Evolutionary conservation across 306 rosid species (phyloP), one percentile per base, ranked within the genome.

Genomic region (Casuarina glauca): DNA sequence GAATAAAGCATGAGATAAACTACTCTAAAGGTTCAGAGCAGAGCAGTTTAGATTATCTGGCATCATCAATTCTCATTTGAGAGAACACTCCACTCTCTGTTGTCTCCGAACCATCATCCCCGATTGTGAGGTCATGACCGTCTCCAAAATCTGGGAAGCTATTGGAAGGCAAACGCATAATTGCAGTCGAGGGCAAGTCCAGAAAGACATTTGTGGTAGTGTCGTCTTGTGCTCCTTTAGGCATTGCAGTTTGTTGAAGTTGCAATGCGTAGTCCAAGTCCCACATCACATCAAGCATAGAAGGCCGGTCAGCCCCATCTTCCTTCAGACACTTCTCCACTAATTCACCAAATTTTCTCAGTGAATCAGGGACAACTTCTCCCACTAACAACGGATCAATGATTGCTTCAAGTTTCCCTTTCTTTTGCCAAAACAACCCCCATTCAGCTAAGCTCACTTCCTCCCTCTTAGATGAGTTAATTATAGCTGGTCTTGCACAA

Each of bases 401-500:
- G 4, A 86, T 80, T 7, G 68, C 72, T 75, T 83, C 85, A 0
- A 88, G 44, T 2, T 55, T 76, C 38, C 81, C 89, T 73, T 86
- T 84, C 66, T 57, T 66, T 66, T 77, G 81, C 79, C 88, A 88
- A 54, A 64, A 70, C 51, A 88, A 13, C 62, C 84, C 89, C 92
- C 90, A 88, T 19, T 88, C 90, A 35, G 82, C 88, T 26, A 88
- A 73, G 84, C 86, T 88, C 63, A 69, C 75, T 26, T 86, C 84
- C 16, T 86, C 88, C 54, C 48, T 39, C 84, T 79, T 20, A 84
- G 82, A 67, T 74, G 86, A 0, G 55, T 20, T 0, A 0, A 84
- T 84, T 16, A 88, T 74, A 2, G 89, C 88, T 8, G 90, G 81
- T 84, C 90, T 86, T 5, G 84, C 85, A 70, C 92, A 88, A 48